Conservation (phyloP, 345 rosid genomes). For the Toxicodendron radicans region DNA sequence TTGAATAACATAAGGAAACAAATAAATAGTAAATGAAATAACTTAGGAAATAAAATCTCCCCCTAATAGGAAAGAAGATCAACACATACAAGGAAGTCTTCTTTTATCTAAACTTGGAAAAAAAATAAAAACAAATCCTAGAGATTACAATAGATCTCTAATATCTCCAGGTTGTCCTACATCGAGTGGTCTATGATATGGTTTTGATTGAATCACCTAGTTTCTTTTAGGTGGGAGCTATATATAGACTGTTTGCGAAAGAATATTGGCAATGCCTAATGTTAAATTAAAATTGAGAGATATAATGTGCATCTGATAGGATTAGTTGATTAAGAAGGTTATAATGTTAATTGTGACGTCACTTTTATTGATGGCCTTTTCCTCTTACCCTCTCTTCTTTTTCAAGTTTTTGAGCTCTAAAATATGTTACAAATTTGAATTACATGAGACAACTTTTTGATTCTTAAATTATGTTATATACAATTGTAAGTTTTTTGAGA, state of each 20-base stretch:
- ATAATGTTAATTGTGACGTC: neutral
- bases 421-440: neutral
- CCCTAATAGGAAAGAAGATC: no score
- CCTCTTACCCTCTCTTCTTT: neutral
- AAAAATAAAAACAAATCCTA: no score
- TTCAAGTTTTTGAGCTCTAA: slow-evolving; percentile 4
- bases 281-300: neutral
- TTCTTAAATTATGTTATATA: neutral
- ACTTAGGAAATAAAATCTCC: no score
- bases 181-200: neutral
- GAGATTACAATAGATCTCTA: no score
- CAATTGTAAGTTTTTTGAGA: neutral
- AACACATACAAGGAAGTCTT: no score
- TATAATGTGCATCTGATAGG: neutral
- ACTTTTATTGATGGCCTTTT: neutral
- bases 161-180: no score
- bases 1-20: no score
- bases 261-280: neutral
- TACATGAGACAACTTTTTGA: neutral
- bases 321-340: neutral
- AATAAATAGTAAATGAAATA: no score
- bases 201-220: neutral
- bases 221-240: neutral
- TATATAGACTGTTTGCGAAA: neutral
- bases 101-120: no score